Base-by-base conservation (phyloP, 768 basidiomycete species). In the Naganishia vaughanmartiniae region DNA sequence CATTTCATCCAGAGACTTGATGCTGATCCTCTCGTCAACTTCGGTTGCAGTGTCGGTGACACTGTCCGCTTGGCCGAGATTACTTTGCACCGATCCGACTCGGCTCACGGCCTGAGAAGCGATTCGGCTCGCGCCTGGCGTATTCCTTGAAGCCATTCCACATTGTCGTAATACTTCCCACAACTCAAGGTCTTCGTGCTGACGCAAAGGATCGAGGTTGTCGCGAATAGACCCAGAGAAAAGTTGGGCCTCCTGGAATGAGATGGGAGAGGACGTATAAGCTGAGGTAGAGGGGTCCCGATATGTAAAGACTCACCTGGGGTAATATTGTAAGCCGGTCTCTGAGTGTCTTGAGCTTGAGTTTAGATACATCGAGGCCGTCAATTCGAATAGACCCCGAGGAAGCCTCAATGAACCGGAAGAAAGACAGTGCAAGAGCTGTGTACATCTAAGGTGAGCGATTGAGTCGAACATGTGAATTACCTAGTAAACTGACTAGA, bases 301-400 rank as follows among this genome's bases (percentile, higher is more conserved):
- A 46, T 21, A 51, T 36, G 15, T 4, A 45, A 26, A 30, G 21
- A 2, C 66, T 36, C 14, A 11, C 79, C 69, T 83, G 82, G 0
- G 83, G 82, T 4, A 83, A 76, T 57, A 83, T 82, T 55, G 90
- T 93, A 69, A 92, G 81, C 34, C 85, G 85, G 69, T 87, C 88
- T 31, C 93, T 86, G 51, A 96, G 84, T 15, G 77, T 76, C 4
- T 72, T 67, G 21, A 83, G 71, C 31, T 73, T 74, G 56, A 84
- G 70, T 54, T 76, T 77, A 31, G 77, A 71, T 51, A 84, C 83
- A 70, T 83, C 78, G 42, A 82, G 58, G 0, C 83, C 83, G 65
- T 83, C 83, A 65, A 84, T 83, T n/a, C 63, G 34, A 45, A 82
- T 82, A 5, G 73, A 75, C 0, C 83, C 83, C 0, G 67, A 67